Base-by-base conservation (phyloP, 2,329 filamentous ascomycete species). In the Paecilomyces sp. region DNA sequence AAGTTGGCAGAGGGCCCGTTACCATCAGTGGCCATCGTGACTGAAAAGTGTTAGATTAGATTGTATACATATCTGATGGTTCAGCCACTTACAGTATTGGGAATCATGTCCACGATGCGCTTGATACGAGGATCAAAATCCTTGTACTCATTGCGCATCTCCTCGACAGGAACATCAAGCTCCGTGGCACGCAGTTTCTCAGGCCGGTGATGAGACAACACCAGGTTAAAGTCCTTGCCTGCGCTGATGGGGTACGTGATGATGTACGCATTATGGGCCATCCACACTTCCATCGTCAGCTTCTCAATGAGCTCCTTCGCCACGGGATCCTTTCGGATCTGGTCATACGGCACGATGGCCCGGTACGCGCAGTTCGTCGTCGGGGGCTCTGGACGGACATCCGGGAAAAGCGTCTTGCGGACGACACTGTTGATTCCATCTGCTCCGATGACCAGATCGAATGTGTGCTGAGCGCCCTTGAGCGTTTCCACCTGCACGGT, bases 191-290 rank as follows among this genome's bases (percentile, higher is more conserved):
- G 73, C 15, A 73, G 67, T 6, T 75, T 72, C 60, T 74, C 64
- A 57, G 74, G 63, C 6, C 64, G 64, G 64, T 78, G 68, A 70
- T 80, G 69, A 60, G 73, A 76, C 13, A 81, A 69, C 3, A 81
- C 79, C 68, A 81, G 73, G 62, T 80, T 80, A 66, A 79, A 79
- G 36, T 75, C 68, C 54, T 72, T 75, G 11, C 76, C 77, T 1
- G 71, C 74, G n/a, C 71, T 73, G 28, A 82, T 76, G 0, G 77
- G 77, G 61, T 80, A 80, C 2, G 76, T 76, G 56, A 82, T 80
- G 64, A 79, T 77, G 60, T 79, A 78, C 2, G 69, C 65, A 12
- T 70, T 68, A 3, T 67, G 58, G 2, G 62, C 61, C 64, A 65
- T 65, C 79, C 79, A 81, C 13, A 79, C 76, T 58, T 80, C 77